Evolutionary conservation across 2,329 filamentous ascomycete species (phyloP).

Genomic region (Trichoderma atrobrunneum): DNA sequence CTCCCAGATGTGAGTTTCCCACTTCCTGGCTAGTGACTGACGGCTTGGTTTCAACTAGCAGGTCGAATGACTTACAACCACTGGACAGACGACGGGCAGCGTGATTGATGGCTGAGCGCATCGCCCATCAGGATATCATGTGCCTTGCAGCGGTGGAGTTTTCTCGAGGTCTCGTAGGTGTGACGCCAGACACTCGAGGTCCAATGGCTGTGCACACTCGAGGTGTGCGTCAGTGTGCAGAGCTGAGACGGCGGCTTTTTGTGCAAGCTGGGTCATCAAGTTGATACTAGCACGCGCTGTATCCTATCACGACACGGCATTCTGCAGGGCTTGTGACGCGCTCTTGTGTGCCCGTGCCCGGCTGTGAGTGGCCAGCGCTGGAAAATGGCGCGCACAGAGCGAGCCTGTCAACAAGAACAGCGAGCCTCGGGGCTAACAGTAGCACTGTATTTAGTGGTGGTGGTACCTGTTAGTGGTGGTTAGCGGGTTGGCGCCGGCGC

Average conservation of each 20-base stretch:
- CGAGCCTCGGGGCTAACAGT: background rate
- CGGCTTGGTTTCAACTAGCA: background rate
- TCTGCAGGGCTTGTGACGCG: conserved; percentile 38
- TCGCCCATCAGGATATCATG: conserved; percentile 19
- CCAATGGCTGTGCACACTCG: conserved; percentile 21
- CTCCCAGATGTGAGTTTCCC: background rate
- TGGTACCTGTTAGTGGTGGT: conserved; percentile 11
- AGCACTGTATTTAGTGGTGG: conserved; percentile 1
- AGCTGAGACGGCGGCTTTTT: conserved; percentile 22
- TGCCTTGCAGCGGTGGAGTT: conserved; percentile 24
- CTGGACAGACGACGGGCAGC: background rate
- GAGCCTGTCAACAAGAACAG: conserved; percentile 1
- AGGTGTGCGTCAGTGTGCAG: conserved; percentile 19
- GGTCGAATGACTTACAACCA: conserved; percentile 3
- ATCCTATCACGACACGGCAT: conserved; percentile 33
- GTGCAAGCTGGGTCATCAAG: conserved; percentile 25
- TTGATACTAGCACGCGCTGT: background rate
- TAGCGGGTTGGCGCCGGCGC: conserved; percentile 6
- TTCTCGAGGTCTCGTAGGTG: conserved; percentile 12
- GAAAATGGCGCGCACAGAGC: conserved; percentile 21
- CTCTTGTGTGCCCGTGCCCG: conserved; percentile 31
- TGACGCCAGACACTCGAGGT: conserved; percentile 6
- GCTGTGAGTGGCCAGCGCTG: conserved; percentile 21
- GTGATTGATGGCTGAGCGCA: conserved; percentile 3
- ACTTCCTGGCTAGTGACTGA: conserved; percentile 7